phyloP scores from a whole-genome alignment of 306 rosid species.

The Quillaja saponaria region DNA sequence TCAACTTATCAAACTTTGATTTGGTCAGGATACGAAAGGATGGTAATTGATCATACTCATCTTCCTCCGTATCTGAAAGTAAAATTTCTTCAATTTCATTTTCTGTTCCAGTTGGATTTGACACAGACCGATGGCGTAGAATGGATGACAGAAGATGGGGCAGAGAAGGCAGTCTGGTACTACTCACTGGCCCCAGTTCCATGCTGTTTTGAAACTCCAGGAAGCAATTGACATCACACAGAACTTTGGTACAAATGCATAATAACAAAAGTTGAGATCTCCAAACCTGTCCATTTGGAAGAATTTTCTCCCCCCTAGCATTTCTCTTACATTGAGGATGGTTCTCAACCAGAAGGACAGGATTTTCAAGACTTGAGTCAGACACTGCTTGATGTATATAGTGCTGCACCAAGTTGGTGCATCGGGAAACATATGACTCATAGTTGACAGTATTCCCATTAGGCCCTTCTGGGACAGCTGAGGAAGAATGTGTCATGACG shows the following conservation, averaged over 20 bases:
- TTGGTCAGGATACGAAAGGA: constrained; percentile 72
- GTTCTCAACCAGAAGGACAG: constrained; percentile 86
- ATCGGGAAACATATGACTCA: constrained; percentile 61
- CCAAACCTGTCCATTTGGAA: constrained; percentile 98
- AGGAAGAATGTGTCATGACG: constrained; percentile 90
- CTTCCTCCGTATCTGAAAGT: constrained; percentile 55
- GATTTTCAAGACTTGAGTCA: constrained; percentile 86
- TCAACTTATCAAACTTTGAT: constrained; percentile 76
- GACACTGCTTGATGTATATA: constrained; percentile 77
- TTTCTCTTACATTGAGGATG: constrained; percentile 79
- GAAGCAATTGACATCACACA: constrained; percentile 74
- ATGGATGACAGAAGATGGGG: constrained; percentile 93
- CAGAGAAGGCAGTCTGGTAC: constrained; percentile 65
- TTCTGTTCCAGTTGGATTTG: constrained; percentile 48
- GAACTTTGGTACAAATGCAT: constrained; percentile 82
- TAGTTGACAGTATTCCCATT: constrained; percentile 63
- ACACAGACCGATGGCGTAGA: constrained; percentile 46
- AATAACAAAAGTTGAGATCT: constrained; percentile 74
- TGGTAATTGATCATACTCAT: constrained; percentile 88
- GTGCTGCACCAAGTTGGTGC: constrained; percentile 66
- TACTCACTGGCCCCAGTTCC: constrained; percentile 64
- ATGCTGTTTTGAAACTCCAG: constrained; percentile 77
- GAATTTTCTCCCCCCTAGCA: constrained; percentile 74
- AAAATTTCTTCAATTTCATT: constrained; percentile 58
- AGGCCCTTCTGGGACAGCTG: constrained; percentile 78